Conservation (phyloP, 805 yeast species). For the Teunomyces funiuensis region DNA sequence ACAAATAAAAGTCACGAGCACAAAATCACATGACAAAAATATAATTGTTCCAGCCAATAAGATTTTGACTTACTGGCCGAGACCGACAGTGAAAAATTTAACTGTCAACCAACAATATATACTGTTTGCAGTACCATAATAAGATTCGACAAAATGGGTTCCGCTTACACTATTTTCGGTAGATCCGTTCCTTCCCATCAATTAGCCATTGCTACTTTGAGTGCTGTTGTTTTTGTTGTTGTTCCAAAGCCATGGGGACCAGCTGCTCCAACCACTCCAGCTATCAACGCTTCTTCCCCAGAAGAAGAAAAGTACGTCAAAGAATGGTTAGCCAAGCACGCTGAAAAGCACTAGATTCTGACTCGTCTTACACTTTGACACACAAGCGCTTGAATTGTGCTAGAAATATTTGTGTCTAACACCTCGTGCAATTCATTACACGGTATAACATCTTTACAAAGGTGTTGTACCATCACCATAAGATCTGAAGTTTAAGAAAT, state of each 20-base stretch:
- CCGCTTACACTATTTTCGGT: conserved; percentile 83
- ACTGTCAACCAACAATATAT: not conserved
- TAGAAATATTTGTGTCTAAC: not conserved
- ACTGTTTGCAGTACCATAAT: conserved; percentile 1
- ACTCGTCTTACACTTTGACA: not conserved
- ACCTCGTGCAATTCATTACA: not conserved
- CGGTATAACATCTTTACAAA: not conserved
- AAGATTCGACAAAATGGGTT: conserved; percentile 57
- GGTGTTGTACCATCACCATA: not conserved
- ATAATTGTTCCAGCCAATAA: not conserved
- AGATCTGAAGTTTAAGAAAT: not conserved
- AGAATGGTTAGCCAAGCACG: conserved; percentile 60
- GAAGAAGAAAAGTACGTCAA: conserved; percentile 87
- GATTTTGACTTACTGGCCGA: conserved; percentile 1
- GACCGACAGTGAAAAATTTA: conserved; percentile 4
- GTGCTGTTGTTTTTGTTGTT: conserved; percentile 60
- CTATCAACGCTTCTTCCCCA: conserved; percentile 72
- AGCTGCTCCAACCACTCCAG: conserved; percentile 60
- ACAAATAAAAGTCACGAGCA: not conserved
- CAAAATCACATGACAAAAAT: not conserved
- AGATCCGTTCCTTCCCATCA: conserved; percentile 80
- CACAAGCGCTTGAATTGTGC: not conserved
- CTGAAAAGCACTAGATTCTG: conserved; percentile 23
- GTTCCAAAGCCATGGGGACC: conserved; percentile 76
- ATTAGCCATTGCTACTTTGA: conserved; percentile 79